phyloP scores from a whole-genome alignment of 1,284 basidiomycete species.

The Trametes versicolor region DNA sequence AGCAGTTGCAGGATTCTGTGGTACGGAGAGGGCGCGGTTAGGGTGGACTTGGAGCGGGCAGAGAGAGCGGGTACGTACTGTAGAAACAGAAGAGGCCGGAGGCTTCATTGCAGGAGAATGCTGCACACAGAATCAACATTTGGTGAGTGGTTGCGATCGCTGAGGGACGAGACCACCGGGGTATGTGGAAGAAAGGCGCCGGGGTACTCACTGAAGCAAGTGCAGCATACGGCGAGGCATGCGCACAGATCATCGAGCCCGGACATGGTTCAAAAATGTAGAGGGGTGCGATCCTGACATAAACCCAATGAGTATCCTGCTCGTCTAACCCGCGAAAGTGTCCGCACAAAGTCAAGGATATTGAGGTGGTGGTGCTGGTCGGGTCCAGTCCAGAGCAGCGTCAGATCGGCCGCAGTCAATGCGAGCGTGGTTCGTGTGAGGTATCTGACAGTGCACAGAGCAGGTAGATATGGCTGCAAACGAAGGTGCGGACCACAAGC shows the following conservation, averaged over 20 bases:
- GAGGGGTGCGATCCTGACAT: background rate
- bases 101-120: constrained; percentile 21
- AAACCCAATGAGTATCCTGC: background rate
- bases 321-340: background rate
- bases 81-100: constrained; percentile 29
- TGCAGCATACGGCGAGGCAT: constrained; percentile 21
- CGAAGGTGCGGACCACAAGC: background rate
- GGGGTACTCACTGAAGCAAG: constrained; percentile 28
- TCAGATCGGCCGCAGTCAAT: constrained; percentile 9
- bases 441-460: background rate
- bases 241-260: constrained; percentile 22
- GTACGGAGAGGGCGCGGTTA: background rate
- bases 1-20: constrained; percentile 25
- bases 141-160: background rate
- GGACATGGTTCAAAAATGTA: constrained; percentile 16
- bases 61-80: constrained; percentile 22
- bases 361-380: no score
- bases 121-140: constrained; percentile 8
- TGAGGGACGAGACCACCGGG: background rate
- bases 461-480: no score
- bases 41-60: background rate
- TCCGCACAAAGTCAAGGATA: no score
- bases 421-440: background rate
- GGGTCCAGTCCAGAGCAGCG: background rate
- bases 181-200: background rate